These are phyloP conservation scores for Metschnikowia kofuensis DNA, from an alignment of 805 yeast genomes.

Conservation along the genomic window DNA sequence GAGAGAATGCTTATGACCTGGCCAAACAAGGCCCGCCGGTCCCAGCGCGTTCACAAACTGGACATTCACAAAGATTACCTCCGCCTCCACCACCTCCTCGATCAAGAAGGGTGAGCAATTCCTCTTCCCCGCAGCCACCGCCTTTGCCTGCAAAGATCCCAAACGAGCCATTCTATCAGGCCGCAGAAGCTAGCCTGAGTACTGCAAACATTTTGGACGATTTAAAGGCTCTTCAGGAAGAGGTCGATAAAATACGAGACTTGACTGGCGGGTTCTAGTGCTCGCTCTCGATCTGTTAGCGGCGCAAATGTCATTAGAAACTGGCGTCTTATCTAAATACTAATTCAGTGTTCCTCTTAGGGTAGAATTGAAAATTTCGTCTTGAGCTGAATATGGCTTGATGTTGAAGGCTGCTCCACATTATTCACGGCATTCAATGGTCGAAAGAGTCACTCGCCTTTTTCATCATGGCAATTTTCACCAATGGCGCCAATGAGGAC, in stretches of 20 bases:
- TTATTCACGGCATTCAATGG: neutral
- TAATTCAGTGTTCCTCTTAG: slow-evolving; percentile 8
- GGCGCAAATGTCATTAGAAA: neutral
- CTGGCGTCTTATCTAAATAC: slow-evolving; percentile 4
- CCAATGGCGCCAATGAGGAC: slow-evolving; percentile 65
- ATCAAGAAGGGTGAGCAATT: slow-evolving; percentile 29
- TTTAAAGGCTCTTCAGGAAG: slow-evolving; percentile 63
- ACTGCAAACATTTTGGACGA: slow-evolving; percentile 60
- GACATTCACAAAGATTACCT: neutral
- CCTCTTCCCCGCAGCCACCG: slow-evolving; percentile 13
- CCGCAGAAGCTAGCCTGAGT: slow-evolving; percentile 20
- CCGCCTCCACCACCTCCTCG: slow-evolving; percentile 45
- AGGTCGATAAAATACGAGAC: slow-evolving; percentile 56
- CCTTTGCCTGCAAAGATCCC: slow-evolving; percentile 21
- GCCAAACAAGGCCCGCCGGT: slow-evolving; percentile 13
- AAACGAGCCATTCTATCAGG: slow-evolving; percentile 17
- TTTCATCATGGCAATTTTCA: slow-evolving; percentile 68
- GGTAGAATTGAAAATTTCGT: slow-evolving; percentile 4
- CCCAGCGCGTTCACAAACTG: slow-evolving; percentile 27
- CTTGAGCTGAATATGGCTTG: neutral
- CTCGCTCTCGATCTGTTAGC: neutral
- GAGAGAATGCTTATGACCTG: neutral
- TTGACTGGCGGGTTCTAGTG: slow-evolving; percentile 43
- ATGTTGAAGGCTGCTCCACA: too few species aligned
- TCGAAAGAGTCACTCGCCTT: slow-evolving; percentile 36